A percentile compares a stretch with the other conserved stretches of the same genome.
Evolutionary conservation across 2,329 filamentous ascomycete genomes (phyloP).

Genomic region (Diaporthe sp.): DNA sequence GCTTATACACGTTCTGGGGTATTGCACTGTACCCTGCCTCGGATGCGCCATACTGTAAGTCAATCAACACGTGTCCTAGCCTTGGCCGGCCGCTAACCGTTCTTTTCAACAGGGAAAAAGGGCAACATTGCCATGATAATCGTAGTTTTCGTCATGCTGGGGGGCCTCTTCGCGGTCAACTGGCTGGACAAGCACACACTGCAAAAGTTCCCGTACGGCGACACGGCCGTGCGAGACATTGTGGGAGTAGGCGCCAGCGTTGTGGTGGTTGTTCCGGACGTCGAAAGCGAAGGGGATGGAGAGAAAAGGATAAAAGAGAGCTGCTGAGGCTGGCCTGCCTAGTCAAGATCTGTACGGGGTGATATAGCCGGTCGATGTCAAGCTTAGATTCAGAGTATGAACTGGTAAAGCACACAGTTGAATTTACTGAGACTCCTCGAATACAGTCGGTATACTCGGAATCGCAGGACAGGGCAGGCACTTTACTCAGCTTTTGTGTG

Average conservation of each 20-base stretch:
- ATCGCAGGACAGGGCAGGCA: not conserved
- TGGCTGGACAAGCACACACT: conserved; percentile 17
- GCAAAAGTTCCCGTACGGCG: conserved; percentile 10
- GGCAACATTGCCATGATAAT: conserved; percentile 17
- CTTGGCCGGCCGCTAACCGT: not conserved
- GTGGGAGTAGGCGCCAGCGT: conserved; percentile 9
- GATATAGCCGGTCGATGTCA: no score
- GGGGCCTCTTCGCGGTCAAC: not conserved
- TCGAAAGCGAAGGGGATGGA: not conserved
- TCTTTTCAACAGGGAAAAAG: not conserved
- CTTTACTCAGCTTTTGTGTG: no score
- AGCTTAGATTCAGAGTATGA: not conserved
- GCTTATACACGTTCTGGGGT: conserved; percentile 57
- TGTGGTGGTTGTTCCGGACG: not conserved
- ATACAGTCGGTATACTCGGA: not conserved
- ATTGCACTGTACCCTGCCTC: conserved; percentile 53
- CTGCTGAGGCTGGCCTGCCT: not conserved
- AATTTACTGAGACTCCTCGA: no score
- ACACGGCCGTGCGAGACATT: conserved; percentile 6
- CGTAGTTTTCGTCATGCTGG: conserved; percentile 4
- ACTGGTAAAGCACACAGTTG: not conserved
- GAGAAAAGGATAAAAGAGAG: not conserved
- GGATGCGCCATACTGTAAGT: conserved; percentile 53
- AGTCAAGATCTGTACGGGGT: not conserved
- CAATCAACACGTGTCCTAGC: not conserved